phyloP scores from a whole-genome alignment of 495 filamentous ascomycete species.

The Trichoderma orchidacearum region DNA sequence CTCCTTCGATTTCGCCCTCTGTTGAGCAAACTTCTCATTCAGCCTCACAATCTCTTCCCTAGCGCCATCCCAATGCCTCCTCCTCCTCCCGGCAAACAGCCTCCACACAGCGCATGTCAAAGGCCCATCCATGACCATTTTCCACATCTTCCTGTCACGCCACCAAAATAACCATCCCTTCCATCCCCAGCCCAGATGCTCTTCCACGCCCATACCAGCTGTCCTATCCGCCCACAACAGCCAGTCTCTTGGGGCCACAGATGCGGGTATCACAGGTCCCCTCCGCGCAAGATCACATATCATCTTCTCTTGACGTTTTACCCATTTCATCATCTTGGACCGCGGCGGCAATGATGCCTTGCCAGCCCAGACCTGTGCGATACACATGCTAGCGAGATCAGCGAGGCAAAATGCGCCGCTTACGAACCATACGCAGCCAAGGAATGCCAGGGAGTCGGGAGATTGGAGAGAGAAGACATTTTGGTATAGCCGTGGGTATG shows the following conservation, averaged over 20 bases:
- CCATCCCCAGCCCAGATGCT: constrained; percentile 10
- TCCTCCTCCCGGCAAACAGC: not conserved
- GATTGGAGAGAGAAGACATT: constrained; percentile 2
- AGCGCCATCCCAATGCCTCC: not conserved
- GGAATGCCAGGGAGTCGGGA: constrained; percentile 1
- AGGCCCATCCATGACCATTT: constrained; percentile 1
- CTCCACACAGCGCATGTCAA: not conserved
- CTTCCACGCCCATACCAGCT: constrained; percentile 12
- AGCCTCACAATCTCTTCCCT: not conserved
- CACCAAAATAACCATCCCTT: constrained; percentile 13
- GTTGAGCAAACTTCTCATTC: not conserved
- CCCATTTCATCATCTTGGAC: constrained; percentile 14
- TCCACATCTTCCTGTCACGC: constrained; percentile 12
- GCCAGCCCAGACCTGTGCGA: constrained; percentile 14
- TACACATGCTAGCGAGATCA: constrained; percentile 14
- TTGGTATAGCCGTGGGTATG: constrained; percentile 3
- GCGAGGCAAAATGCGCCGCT: not conserved
- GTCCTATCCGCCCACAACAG: not conserved
- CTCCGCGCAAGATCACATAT: not conserved
- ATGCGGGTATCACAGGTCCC: not conserved
- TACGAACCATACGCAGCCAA: not conserved
- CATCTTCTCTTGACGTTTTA: constrained; percentile 6
- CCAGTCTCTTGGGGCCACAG: not conserved
- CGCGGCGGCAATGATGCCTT: constrained; percentile 8
- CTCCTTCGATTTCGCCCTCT: not conserved